These are phyloP conservation scores for Podospora pseudoanserina DNA, from an alignment of 495 filamentous ascomycete species.

Conservation along the genomic window DNA sequence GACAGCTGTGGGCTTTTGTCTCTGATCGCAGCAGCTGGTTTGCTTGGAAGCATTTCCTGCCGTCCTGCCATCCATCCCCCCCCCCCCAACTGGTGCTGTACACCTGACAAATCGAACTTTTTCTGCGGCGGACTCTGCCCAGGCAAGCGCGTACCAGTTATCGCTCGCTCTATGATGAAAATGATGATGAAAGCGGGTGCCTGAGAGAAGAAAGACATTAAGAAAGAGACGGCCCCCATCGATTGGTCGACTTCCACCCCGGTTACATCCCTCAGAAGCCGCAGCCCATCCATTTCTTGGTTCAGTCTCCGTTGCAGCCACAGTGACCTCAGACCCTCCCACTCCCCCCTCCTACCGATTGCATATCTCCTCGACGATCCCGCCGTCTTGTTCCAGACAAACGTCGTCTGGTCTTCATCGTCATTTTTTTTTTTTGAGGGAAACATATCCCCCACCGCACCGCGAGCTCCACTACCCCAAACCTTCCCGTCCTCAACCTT, in stretches of 20 bases:
- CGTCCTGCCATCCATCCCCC: not conserved
- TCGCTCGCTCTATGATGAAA: conserved; percentile 30
- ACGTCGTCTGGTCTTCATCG: not conserved
- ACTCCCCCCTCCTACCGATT: conserved; percentile 1
- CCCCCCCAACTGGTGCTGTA: not conserved
- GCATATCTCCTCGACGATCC: conserved; percentile 20
- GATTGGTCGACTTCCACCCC: conserved; percentile 1
- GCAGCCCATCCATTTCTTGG: conserved; percentile 23
- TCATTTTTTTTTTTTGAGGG: not conserved
- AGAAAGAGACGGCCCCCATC: conserved; percentile 14
- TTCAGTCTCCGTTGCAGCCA: conserved; percentile 24
- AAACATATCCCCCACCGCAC: not conserved
- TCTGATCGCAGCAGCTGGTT: not conserved
- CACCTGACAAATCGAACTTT: not conserved
- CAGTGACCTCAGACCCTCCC: conserved; percentile 26
- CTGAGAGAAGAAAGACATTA: conserved; percentile 19
- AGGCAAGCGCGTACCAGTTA: conserved; percentile 2
- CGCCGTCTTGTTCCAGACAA: conserved; percentile 14
- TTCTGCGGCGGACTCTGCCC: not conserved
- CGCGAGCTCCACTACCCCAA: not conserved
- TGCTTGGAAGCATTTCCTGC: too few relatives aligned
- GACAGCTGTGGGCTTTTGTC: not conserved
- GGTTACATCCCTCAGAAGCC: conserved; percentile 11
- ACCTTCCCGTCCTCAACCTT: too few relatives aligned
- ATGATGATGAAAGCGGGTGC: conserved; percentile 34